These are phyloP conservation scores for Kwoniella bestiolae DNA, from an alignment of 768 basidiomycete species.

Conservation along the genomic window DNA sequence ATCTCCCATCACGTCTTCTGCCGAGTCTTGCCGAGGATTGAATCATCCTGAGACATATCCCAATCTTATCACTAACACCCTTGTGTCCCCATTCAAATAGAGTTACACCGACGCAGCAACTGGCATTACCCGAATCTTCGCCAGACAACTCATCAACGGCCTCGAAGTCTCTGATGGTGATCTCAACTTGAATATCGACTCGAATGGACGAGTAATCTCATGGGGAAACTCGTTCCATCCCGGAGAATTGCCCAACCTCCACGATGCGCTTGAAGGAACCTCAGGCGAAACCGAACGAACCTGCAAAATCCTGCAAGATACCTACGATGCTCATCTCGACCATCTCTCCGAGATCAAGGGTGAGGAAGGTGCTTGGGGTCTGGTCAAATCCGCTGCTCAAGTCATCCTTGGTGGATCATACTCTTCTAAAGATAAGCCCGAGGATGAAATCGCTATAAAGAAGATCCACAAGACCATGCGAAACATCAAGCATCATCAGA, in stretches of 20 bases:
- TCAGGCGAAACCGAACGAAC: constrained; percentile 30
- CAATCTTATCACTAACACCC: constrained; percentile 3
- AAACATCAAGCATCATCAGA: constrained; percentile 40
- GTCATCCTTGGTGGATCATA: constrained; percentile 29
- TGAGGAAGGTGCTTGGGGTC: constrained; percentile 44
- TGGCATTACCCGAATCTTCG: constrained; percentile 87
- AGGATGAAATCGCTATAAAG: constrained; percentile 30
- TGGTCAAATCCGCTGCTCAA: constrained; percentile 49
- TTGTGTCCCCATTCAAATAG: constrained; percentile 31
- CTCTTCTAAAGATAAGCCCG: constrained; percentile 18
- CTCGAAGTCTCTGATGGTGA: constrained; percentile 88
- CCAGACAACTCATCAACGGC: constrained; percentile 80
- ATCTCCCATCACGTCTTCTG: neutral
- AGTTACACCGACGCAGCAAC: constrained; percentile 80
- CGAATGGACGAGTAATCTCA: constrained; percentile 78
- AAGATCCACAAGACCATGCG: constrained; percentile 32
- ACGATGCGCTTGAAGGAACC: constrained; percentile 12
- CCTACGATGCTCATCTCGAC: constrained; percentile 33
- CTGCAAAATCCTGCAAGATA: constrained; percentile 38
- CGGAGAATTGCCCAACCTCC: constrained; percentile 65
- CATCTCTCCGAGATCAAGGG: constrained; percentile 33
- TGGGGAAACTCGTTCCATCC: constrained; percentile 87
- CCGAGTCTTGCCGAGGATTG: neutral
- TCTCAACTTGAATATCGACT: constrained; percentile 85
- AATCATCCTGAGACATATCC: neutral